phyloP scores from a whole-genome alignment of 2,329 filamentous ascomycete genomes.

The Sordariomycetes sp. region DNA sequence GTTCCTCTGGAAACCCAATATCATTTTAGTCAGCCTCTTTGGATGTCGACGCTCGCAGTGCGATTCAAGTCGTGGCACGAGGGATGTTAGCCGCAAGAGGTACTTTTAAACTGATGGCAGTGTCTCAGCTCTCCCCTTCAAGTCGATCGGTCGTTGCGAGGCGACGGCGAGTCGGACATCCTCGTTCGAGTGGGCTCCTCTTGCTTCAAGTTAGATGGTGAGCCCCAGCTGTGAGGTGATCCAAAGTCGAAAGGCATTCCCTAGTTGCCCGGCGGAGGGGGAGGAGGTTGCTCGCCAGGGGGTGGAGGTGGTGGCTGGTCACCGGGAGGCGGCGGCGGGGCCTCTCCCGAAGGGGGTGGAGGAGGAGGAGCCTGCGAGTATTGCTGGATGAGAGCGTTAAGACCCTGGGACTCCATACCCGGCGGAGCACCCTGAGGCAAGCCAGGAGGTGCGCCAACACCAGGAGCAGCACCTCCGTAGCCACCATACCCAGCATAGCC shows the following conservation, averaged over 20 bases:
- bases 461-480: slow-evolving; percentile 32
- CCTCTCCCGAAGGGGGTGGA: slow-evolving; percentile 45
- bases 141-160: too few species aligned
- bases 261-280: slow-evolving; percentile 47
- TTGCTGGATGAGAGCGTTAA: slow-evolving; percentile 60
- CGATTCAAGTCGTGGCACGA: too few species aligned
- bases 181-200: not conserved
- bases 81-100: too few species aligned
- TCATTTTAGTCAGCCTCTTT: too few species aligned
- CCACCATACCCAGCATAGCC: slow-evolving; percentile 37
- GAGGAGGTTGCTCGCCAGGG: slow-evolving; percentile 52
- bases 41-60: too few species aligned
- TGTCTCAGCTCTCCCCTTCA: too few species aligned
- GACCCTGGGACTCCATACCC: slow-evolving; percentile 37
- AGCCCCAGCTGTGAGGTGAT: not conserved
- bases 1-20: too few species aligned
- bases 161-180: too few species aligned
- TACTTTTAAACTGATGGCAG: too few species aligned
- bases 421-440: slow-evolving; percentile 33
- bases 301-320: slow-evolving; percentile 53
- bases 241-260: too few species aligned
- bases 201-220: not conserved
- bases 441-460: slow-evolving; percentile 29
- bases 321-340: slow-evolving; percentile 45
- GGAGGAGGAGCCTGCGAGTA: slow-evolving; percentile 53